Percentiles rank a stretch among this genome's conserved stretches.
Conservation (phyloP, 2,329 filamentous ascomycete species). For the Arthrinium phaeospermum region DNA sequence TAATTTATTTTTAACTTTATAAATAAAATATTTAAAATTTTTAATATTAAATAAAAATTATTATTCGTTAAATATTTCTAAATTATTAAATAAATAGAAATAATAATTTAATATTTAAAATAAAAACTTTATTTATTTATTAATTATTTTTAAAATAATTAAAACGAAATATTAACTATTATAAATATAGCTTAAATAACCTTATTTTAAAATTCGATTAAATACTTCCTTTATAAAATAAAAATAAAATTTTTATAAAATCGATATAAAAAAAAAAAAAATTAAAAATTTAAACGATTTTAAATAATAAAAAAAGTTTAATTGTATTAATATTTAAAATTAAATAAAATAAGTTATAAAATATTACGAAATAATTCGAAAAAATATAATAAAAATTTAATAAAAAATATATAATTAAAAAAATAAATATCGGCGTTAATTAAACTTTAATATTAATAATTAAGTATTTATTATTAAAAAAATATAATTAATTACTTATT, state of each 20-base stretch:
- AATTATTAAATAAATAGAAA: not conserved
- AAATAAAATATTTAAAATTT: not conserved
- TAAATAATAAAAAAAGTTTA: not conserved
- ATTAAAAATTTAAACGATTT: not conserved
- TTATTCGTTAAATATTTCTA: not conserved
- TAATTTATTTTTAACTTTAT: not conserved
- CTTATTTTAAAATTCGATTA: not conserved
- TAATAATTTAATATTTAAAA: not conserved
- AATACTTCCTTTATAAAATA: not conserved
- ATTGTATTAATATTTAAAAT: not conserved
- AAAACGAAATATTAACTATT: not conserved
- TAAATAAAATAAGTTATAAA: not conserved
- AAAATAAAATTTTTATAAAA: not conserved
- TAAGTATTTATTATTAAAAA: not conserved
- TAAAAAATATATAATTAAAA: not conserved
- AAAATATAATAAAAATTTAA: not conserved
- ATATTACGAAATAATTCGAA: not conserved
- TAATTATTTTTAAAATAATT: not conserved
- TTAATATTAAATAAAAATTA: not conserved
- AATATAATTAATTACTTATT: not conserved
- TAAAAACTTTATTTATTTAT: not conserved
- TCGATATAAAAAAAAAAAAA: not conserved
- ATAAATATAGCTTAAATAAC: not conserved
- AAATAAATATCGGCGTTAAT: not conserved
- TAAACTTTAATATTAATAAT: not conserved